These are phyloP conservation scores for Cichorium intybus DNA, from an alignment of 140 eudicot genomes.

Conservation along the genomic window DNA sequence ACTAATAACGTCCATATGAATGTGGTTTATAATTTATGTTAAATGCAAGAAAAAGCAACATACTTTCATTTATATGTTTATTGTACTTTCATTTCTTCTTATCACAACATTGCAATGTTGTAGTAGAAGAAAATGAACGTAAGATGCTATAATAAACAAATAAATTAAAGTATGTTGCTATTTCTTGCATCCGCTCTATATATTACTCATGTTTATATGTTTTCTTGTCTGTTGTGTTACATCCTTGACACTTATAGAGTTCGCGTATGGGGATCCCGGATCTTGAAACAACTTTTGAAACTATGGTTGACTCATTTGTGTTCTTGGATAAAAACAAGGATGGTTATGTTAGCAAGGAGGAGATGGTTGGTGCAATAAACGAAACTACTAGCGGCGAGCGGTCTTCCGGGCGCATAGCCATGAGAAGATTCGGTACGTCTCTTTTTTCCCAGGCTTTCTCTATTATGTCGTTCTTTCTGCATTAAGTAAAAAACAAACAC, in stretches of 20 bases:
- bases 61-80: background rate
- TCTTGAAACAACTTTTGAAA: constrained; percentile 72
- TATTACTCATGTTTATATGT: no score
- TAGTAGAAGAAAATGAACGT: no score
- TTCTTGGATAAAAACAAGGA: constrained; percentile 88
- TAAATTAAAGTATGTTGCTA: background rate
- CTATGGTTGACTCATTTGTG: constrained; percentile 80
- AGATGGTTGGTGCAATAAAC: constrained; percentile 77
- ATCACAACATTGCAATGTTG: background rate
- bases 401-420: constrained; percentile 86
- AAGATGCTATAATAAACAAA: background rate
- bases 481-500: background rate
- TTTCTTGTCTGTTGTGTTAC: background rate
- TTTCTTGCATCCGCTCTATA: no score
- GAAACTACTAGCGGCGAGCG: constrained; percentile 73
- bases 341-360: constrained; percentile 73
- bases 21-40: background rate
- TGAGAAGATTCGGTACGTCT: constrained; percentile 82
- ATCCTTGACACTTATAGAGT: constrained; percentile 51
- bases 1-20: background rate
- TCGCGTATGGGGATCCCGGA: constrained; percentile 56
- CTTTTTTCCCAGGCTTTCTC: constrained; percentile 1
- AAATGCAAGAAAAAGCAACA: background rate
- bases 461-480: background rate
- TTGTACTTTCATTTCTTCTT: no score